Percentiles rank a stretch among this genome's conserved stretches.
Evolutionary conservation across 2,329 filamentous ascomycete genomes (phyloP).

Genomic region (Hypoxylon sp.): DNA sequence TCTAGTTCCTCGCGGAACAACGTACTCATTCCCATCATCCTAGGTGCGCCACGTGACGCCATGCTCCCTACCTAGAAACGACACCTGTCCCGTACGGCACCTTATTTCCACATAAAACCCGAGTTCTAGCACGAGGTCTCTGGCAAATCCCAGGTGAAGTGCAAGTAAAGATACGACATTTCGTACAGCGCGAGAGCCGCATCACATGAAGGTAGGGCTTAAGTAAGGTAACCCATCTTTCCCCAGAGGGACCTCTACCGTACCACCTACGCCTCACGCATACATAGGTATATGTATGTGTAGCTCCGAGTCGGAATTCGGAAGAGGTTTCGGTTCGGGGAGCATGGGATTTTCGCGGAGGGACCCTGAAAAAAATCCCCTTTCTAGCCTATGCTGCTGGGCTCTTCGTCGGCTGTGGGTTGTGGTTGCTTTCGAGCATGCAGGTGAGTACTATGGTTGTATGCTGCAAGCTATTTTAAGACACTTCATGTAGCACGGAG

Average conservation of each 20-base stretch:
- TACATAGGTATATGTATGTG: background rate
- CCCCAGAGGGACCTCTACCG: background rate
- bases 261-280: slow-evolving; percentile 12
- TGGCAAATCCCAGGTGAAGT: slow-evolving; percentile 2
- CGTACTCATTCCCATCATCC: no score
- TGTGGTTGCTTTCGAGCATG: slow-evolving; percentile 27
- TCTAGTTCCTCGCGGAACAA: no score
- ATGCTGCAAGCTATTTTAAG: slow-evolving; percentile 39
- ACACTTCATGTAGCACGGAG: slow-evolving; percentile 14
- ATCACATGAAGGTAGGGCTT: slow-evolving; percentile 20
- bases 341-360: slow-evolving; percentile 14
- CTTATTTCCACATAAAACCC: background rate
- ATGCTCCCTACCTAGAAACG: background rate
- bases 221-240: slow-evolving; percentile 14
- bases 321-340: slow-evolving; percentile 16
- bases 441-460: slow-evolving; percentile 28
- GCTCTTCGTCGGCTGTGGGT: slow-evolving; percentile 30
- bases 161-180: slow-evolving; percentile 32
- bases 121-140: background rate
- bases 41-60: no score
- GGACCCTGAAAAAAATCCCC: slow-evolving; percentile 18
- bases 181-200: slow-evolving; percentile 35
- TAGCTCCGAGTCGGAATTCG: slow-evolving; percentile 29
- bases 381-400: slow-evolving; percentile 32
- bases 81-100: background rate